Conservation (phyloP, 306 rosid genomes). For the Abrus pulchellus region DNA sequence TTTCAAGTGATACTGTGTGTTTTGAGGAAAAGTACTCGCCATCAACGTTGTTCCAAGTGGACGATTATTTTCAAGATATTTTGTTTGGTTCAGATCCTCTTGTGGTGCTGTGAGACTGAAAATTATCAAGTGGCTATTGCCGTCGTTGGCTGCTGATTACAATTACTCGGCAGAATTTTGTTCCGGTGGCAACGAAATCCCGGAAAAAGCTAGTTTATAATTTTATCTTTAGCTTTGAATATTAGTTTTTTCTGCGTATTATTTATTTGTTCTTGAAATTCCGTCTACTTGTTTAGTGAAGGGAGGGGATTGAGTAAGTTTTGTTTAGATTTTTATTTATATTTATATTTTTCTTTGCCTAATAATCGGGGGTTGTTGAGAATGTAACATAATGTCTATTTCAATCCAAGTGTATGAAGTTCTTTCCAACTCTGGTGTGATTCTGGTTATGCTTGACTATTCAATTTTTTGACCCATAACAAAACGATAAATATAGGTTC, state of each 20-base stretch:
- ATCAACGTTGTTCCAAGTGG: conserved; percentile 57
- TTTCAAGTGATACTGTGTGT: conserved; percentile 28
- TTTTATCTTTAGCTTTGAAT: conserved; percentile 18
- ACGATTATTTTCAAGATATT: conserved; percentile 78
- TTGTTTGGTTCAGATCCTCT: conserved; percentile 78
- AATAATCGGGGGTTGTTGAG: conserved; percentile 34
- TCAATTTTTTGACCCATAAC: not conserved
- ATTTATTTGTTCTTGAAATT: conserved; percentile 41
- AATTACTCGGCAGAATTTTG: conserved; percentile 61
- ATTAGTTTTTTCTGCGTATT: conserved; percentile 7
- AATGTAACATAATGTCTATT: conserved; percentile 44
- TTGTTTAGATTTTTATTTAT: conserved; percentile 41
- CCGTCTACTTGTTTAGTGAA: conserved; percentile 9
- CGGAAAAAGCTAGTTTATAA: not conserved
- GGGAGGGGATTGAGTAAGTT: conserved; percentile 47
- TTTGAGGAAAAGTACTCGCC: conserved; percentile 40
- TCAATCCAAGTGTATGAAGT: conserved; percentile 40
- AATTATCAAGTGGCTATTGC: not conserved
- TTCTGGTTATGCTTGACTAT: not conserved
- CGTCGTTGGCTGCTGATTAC: conserved; percentile 49
- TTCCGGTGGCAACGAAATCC: conserved; percentile 43
- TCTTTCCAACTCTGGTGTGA: not conserved
- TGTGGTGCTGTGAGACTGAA: conserved; percentile 62
- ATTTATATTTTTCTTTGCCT: not conserved
- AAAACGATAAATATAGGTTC: not conserved